Base-by-base conservation (phyloP, 148 eudicot genomes). In the Rhododendron vialii region DNA sequence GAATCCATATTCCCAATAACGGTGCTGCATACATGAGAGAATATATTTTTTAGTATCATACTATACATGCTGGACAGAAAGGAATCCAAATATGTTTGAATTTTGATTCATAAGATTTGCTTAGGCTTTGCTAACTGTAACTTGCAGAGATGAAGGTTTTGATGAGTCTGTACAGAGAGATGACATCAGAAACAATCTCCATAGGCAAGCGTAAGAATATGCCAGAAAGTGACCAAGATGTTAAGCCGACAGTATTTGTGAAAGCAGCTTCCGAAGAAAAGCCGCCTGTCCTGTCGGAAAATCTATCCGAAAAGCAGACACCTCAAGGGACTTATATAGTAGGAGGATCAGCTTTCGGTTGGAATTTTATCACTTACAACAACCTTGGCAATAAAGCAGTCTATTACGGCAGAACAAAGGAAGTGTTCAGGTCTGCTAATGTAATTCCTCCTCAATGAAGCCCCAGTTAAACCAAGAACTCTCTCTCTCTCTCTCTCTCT, bases 331-430 rank as follows among this genome's bases (percentile, higher is more conserved):
- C 98, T 6, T 95, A 91, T 78, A 83, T 94, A 48, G 95, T 97
- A 83, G 99, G 99, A 63, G 98, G 98, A 24, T 97, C 99, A 2
- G 96, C 98, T 55, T 91, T 93, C 57, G 99, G 99, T 69, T 97
- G 99, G 99, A 97, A 97, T 88, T 97, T 97, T 87, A 78, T 94
- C 83, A 94, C 93, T 15, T 97, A 87, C 74, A 67, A 67, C 74
- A 33, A 8, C 15, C 88, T 88, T 7, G 88, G 94, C 75, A 90
- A 80, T 76, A 87, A 91, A 88, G 81, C 93, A 0, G 91, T 87
- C 85, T 97, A 95, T 83, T 97, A 95, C 88, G 99, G 99, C 63
- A 90, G 94, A 91, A 94, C 95, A 26, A 97, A 93, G 88, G 99
- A 95, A 91, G 87, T 89, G 71, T 97, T 94, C 88, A 91, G 95